Percentiles rank a stretch among this genome's conserved stretches.
Evolutionary conservation across 495 filamentous ascomycete species (phyloP).

Genomic region (Neurospora hispaniola): DNA sequence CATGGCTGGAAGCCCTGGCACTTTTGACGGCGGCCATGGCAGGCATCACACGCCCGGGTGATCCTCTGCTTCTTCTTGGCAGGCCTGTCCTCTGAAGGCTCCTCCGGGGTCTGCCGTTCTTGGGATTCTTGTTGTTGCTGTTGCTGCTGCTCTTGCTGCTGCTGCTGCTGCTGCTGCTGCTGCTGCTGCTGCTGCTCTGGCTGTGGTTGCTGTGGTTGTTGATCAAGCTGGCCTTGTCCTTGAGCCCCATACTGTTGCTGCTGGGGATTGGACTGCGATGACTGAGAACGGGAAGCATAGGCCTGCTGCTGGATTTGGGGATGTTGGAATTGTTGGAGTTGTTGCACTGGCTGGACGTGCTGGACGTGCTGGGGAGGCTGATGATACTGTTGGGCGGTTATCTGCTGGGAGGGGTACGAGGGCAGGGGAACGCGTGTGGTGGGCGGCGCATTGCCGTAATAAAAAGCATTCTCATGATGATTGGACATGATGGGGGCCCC

Average conservation of each 20-base stretch:
- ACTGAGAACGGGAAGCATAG: neutral
- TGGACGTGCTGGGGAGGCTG: neutral
- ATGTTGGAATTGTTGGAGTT: neutral
- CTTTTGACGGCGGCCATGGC: constrained; percentile 1
- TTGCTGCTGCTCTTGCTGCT: neutral
- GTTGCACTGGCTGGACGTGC: neutral
- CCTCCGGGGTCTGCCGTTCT: neutral
- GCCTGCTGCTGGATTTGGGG: neutral
- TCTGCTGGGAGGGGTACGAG: neutral
- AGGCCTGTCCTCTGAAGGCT: neutral
- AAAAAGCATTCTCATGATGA: neutral
- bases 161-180: too few relatives aligned
- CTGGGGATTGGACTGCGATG: neutral
- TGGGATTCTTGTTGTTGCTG: neutral
- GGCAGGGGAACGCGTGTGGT: neutral
- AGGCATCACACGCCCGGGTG: constrained; percentile 13
- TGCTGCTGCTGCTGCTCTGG: neutral
- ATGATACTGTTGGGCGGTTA: neutral
- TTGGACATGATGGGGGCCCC: neutral
- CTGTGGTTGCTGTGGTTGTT: neutral
- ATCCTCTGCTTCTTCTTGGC: constrained; percentile 5
- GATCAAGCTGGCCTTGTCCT: neutral
- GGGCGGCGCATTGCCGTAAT: neutral
- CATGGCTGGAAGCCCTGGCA: constrained; percentile 17
- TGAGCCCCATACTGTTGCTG: neutral